Conservation (phyloP, 2,329 filamentous ascomycete genomes). For the Zasmidium cellare region DNA sequence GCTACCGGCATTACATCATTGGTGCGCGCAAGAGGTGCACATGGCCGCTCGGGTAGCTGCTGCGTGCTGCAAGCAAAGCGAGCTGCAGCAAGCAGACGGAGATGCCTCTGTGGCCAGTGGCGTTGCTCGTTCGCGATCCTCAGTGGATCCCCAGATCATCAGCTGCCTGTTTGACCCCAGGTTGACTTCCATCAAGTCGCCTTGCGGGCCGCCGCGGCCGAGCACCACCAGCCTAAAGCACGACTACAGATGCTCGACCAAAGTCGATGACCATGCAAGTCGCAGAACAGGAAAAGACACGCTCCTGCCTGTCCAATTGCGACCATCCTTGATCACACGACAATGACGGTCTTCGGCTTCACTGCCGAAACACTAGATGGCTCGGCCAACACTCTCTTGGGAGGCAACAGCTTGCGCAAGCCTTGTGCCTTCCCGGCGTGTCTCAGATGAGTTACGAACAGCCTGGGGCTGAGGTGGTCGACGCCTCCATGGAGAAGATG, state of each 20-base stretch:
- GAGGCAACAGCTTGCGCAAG: constrained; percentile 1
- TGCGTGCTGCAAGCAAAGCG: constrained; percentile 5
- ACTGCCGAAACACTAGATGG: constrained; percentile 9
- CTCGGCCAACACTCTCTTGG: constrained; percentile 6
- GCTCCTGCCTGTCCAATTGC: background rate
- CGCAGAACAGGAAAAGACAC: constrained; percentile 18
- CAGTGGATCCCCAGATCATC: constrained; percentile 18
- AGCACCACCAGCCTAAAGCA: constrained; percentile 1
- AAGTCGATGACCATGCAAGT: constrained; percentile 14
- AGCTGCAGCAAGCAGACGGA: constrained; percentile 11
- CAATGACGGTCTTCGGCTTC: constrained; percentile 13
- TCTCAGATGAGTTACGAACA: constrained; percentile 16
- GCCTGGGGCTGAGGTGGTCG: constrained; percentile 11
- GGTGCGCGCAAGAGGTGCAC: constrained; percentile 15
- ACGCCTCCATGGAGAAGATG: constrained; percentile 10
- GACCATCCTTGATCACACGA: constrained; percentile 21
- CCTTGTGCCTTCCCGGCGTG: constrained; percentile 10
- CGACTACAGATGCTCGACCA: constrained; percentile 9
- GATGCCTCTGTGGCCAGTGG: constrained; percentile 13
- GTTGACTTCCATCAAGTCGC: constrained; percentile 7
- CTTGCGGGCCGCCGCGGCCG: constrained; percentile 21
- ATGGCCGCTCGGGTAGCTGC: constrained; percentile 21
- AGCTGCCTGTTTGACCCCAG: constrained; percentile 11
- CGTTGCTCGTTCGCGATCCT: constrained; percentile 12
- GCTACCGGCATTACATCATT: constrained; percentile 14